Percentiles rank a stretch among this genome's conserved stretches.
Conservation (phyloP, 495 filamentous ascomycete genomes). For the Daldinia decipiens region DNA sequence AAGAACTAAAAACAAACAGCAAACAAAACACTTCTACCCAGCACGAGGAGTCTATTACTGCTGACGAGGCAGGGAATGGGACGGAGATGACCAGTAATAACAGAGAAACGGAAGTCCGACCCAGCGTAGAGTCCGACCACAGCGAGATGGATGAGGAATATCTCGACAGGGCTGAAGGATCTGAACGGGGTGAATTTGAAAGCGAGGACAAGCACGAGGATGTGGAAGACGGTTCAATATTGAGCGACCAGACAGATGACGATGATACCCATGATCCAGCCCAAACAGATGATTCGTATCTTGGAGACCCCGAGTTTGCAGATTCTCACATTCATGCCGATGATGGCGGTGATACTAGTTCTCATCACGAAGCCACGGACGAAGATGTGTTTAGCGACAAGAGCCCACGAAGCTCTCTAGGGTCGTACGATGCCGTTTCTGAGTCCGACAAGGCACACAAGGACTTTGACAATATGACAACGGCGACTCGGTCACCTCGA, state of each 20-base stretch:
- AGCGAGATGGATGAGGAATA: slow-evolving; percentile 7
- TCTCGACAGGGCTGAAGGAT: slow-evolving; percentile 1
- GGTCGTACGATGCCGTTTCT: slow-evolving; percentile 51
- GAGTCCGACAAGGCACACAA: slow-evolving; percentile 35
- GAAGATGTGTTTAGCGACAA: slow-evolving; percentile 66
- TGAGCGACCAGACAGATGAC: slow-evolving; percentile 50
- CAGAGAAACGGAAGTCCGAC: slow-evolving; percentile 19
- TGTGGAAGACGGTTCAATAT: slow-evolving; percentile 48
- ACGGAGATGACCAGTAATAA: slow-evolving; percentile 10
- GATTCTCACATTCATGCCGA: slow-evolving; percentile 36
- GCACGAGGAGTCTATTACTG: slow-evolving; percentile 1
- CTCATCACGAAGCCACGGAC: slow-evolving; percentile 60
- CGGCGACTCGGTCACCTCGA: slow-evolving; percentile 54
- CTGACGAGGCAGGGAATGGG: not conserved
- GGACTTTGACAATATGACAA: slow-evolving; percentile 47
- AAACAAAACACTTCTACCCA: slow-evolving; percentile 2
- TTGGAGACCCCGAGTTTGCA: slow-evolving; percentile 24
- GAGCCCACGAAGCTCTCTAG: slow-evolving; percentile 58
- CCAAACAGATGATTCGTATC: slow-evolving; percentile 7
- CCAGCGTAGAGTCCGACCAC: slow-evolving; percentile 31
- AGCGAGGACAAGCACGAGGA: slow-evolving; percentile 23
- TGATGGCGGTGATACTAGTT: slow-evolving; percentile 53
- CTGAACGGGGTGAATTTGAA: slow-evolving; percentile 17
- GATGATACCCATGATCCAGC: slow-evolving; percentile 41
- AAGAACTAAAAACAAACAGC: slow-evolving; percentile 14